Evolutionary conservation across 1,284 basidiomycete genomes (phyloP), one percentile per base, ranked within the genome.

Genomic region (Papiliotrema flavescens): DNA sequence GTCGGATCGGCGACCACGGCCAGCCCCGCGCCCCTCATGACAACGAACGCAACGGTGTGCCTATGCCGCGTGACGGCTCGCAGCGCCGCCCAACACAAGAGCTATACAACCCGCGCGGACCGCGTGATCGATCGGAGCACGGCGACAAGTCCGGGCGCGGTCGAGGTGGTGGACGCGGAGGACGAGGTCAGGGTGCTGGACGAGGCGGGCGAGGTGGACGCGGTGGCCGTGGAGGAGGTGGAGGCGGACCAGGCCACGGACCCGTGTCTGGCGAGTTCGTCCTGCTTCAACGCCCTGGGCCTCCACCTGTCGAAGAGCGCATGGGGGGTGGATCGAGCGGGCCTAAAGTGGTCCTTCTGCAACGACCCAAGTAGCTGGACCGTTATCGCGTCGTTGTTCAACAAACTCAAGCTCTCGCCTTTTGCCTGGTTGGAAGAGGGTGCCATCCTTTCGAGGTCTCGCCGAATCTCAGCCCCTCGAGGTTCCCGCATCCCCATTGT

Each of bases 211-310:
- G 64, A 32, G 61, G 60, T 3, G 37, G 58, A 20, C 54, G 62
- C 2, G 35, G 60, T 26, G 52, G 56, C 24, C 49, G 59, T 2
- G 54, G 56, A 3, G 51, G 57, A n/a, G 40, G 47, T 14, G 49
- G 54, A 46, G 37, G 49, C 5, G 60, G 53, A 26, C 39, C 43
- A 44, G 52, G 44, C n/a, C 49, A 53, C 49, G 54, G 55, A 43
- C 47, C 51, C 3, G 39, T 51, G 43, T 47, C 51, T 7, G 66
- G 65, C 37, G 65, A 63, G 34, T 73, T 73, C 42, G 66, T 66
- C 0, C 61, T 71, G 4, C 66, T 73, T n/a, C 68, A 71, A 58
- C 57, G 71, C 51, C 71, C 71, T 19, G 67, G 62, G 26, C 64
- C 65, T 8, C 64, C 65, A 11, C 59, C 65, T 11, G 58, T 57